phyloP scores from a whole-genome alignment of 768 basidiomycete species.

The Naganishia friedmannii region DNA sequence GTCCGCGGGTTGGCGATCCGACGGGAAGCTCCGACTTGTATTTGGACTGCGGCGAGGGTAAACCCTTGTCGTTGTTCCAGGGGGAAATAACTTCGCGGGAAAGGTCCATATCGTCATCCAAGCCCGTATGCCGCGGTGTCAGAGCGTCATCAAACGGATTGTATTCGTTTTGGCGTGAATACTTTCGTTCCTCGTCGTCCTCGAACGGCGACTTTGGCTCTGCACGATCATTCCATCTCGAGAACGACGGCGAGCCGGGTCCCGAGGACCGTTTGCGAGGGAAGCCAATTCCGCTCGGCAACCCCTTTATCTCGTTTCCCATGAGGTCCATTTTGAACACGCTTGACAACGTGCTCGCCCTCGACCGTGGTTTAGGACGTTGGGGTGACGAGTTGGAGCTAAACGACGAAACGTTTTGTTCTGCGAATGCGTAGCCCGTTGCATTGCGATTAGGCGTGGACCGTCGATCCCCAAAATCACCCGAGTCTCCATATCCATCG shows the following conservation, averaged over 20 bases:
- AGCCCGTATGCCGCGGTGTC: slow-evolving; percentile 1
- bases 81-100: slow-evolving; percentile 32
- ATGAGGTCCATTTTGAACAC: slow-evolving; percentile 30
- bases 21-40: slow-evolving; percentile 18
- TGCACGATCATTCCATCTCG: not conserved
- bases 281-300: slow-evolving; percentile 23
- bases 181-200: slow-evolving; percentile 12
- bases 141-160: slow-evolving; percentile 26
- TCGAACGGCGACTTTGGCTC: slow-evolving; percentile 14
- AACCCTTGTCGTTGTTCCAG: slow-evolving; percentile 33
- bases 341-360: slow-evolving; percentile 20
- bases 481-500: no score
- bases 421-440: slow-evolving; percentile 51
- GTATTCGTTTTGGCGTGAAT: slow-evolving; percentile 20
- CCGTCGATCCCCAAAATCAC: slow-evolving; percentile 29
- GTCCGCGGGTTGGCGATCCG: not conserved
- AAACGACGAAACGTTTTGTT: slow-evolving; percentile 38
- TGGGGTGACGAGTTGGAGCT: slow-evolving; percentile 2
- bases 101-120: slow-evolving; percentile 30
- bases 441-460: no score
- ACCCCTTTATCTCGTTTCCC: slow-evolving; percentile 20
- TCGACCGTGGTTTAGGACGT: slow-evolving; percentile 15
- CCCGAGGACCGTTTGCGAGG: slow-evolving; percentile 16
- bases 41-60: slow-evolving; percentile 27
- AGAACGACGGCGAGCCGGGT: slow-evolving; percentile 9